Evolutionary conservation across 2,329 filamentous ascomycete species (phyloP).

Genomic region (Biscogniauxia marginata): DNA sequence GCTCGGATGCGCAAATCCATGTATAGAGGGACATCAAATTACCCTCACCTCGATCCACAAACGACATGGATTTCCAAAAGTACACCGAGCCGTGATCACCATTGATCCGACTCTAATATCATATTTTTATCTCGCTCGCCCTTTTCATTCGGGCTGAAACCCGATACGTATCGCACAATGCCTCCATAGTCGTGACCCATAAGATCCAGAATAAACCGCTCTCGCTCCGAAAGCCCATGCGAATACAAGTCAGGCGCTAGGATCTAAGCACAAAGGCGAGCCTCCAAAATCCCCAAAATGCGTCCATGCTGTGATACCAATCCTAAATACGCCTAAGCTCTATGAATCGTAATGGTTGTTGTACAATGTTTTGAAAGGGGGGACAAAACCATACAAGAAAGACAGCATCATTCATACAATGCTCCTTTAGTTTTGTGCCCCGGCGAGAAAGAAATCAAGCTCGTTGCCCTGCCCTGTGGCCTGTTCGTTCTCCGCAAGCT

Average conservation of each 20-base stretch:
- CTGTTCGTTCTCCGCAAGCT: slow-evolving; percentile 79
- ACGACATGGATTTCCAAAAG: background rate
- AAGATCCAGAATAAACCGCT: background rate
- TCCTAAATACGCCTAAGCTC: background rate
- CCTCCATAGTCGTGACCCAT: too few relatives aligned
- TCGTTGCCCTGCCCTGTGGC: slow-evolving; percentile 67
- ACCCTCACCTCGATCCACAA: background rate
- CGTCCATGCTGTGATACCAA: background rate
- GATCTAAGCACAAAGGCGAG: background rate
- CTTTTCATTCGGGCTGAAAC: background rate
- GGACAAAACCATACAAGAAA: background rate
- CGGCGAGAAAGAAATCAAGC: slow-evolving; percentile 70
- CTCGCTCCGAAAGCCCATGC: background rate
- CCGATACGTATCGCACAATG: background rate
- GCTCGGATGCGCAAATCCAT: background rate
- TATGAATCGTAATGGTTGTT: background rate
- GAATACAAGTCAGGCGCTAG: background rate
- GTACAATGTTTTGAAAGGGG: background rate
- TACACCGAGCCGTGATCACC: background rate
- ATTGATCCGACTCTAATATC: background rate
- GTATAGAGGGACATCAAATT: background rate
- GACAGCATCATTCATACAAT: slow-evolving; percentile 4
- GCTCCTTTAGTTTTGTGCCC: slow-evolving; percentile 25
- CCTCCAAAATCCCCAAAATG: background rate
- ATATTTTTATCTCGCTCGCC: background rate